Percentiles rank a stretch among this genome's conserved stretches.
Evolutionary conservation across 306 rosid species (phyloP).

Genomic region (Trifolium pratense): DNA sequence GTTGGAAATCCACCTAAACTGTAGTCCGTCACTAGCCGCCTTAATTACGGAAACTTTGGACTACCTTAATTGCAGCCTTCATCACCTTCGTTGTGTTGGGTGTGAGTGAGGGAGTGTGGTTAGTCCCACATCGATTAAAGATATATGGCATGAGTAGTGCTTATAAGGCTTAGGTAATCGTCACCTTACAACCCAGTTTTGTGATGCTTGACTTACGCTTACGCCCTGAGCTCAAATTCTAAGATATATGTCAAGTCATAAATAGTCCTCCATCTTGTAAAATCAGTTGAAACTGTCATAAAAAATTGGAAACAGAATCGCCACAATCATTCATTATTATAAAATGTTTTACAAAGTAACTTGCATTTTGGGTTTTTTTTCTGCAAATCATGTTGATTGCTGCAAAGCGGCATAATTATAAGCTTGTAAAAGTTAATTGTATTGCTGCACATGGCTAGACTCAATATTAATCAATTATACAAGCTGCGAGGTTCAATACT

Average conservation of each 20-base stretch:
- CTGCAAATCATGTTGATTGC: constrained; percentile 14
- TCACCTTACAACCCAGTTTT: neutral
- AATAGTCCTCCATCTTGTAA: constrained; percentile 10
- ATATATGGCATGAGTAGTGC: neutral
- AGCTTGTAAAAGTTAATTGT: constrained; percentile 20
- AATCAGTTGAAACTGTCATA: constrained; percentile 34
- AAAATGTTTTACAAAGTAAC: constrained; percentile 17
- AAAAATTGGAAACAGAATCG: constrained; percentile 14
- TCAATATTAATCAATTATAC: constrained; percentile 11
- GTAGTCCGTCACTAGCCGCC: neutral
- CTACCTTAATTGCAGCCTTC: neutral
- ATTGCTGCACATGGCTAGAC: constrained; percentile 10
- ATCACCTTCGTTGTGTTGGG: neutral
- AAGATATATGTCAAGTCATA: constrained; percentile 6
- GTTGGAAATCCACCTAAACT: neutral
- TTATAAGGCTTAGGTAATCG: neutral
- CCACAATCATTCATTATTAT: constrained; percentile 14
- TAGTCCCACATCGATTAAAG: neutral
- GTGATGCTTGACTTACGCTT: neutral
- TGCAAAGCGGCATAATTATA: constrained; percentile 11
- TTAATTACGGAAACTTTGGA: neutral
- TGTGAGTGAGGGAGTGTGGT: neutral
- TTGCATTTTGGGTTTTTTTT: constrained; percentile 15
- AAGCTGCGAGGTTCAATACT: constrained; percentile 10
- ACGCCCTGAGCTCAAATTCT: neutral